Conservation (phyloP, 805 yeast genomes). For the Jamesozyma piceae region DNA sequence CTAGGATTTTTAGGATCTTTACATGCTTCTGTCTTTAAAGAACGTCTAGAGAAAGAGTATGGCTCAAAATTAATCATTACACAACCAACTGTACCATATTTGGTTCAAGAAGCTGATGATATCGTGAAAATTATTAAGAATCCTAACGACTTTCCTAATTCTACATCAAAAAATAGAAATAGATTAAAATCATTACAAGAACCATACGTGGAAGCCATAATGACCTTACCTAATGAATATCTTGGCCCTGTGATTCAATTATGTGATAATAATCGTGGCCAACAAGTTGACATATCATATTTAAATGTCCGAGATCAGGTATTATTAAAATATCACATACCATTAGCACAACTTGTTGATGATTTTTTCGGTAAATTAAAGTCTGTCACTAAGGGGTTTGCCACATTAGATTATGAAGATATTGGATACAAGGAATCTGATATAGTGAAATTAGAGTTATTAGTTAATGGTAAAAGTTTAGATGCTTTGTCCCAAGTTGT, state of each 20-base stretch:
- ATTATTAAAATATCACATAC: conserved; percentile 66
- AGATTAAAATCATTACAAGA: conserved; percentile 49
- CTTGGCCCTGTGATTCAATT: conserved; percentile 78
- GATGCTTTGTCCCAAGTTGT: conserved; percentile 89
- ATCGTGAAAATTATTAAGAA: conserved; percentile 61
- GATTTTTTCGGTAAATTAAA: conserved; percentile 92
- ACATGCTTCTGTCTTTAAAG: conserved; percentile 92
- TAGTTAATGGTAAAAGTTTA: conserved; percentile 80
- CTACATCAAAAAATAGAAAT: conserved; percentile 21
- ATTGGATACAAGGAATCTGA: conserved; percentile 75
- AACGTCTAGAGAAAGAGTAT: conserved; percentile 83
- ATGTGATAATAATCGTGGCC: conserved; percentile 77
- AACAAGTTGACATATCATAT: conserved; percentile 70
- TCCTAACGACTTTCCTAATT: conserved; percentile 86
- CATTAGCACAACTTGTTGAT: conserved; percentile 83
- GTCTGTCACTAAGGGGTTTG: conserved; percentile 85
- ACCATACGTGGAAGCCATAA: conserved; percentile 82
- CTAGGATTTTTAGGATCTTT: conserved; percentile 88
- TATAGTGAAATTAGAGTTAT: conserved; percentile 75
- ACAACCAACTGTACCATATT: conserved; percentile 93
- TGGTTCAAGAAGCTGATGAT: conserved; percentile 60
- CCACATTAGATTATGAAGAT: conserved; percentile 90
- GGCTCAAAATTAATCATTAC: conserved; percentile 89
- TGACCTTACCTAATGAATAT: conserved; percentile 86
- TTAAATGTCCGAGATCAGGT: conserved; percentile 68